A percentile compares a stretch with the other conserved stretches of the same genome.
These are phyloP conservation scores for Aspergillus ibericus DNA, from an alignment of 2,329 filamentous ascomycete genomes.

Conservation along the genomic window DNA sequence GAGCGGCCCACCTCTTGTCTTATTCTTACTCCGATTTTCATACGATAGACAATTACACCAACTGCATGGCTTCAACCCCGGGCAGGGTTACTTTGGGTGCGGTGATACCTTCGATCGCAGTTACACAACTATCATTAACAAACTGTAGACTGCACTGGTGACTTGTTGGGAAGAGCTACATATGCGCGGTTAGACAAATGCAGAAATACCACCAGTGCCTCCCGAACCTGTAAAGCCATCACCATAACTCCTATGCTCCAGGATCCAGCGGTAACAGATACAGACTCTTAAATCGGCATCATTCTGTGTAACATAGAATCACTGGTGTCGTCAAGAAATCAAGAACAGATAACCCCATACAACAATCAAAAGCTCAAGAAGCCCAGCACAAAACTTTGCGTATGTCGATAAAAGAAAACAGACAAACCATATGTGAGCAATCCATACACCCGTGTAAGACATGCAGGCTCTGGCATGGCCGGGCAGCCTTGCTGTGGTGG, in stretches of 20 bases:
- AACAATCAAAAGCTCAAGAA: conserved; percentile 19
- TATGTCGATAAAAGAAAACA: conserved; percentile 8
- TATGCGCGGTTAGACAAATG: conserved; percentile 29
- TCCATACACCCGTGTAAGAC: conserved; percentile 5
- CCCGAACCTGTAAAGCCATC: conserved; percentile 2
- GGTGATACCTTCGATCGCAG: neutral
- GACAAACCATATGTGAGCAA: conserved; percentile 4
- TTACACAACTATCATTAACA: conserved; percentile 9
- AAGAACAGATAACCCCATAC: conserved; percentile 20
- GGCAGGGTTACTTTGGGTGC: neutral
- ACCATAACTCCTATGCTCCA: conserved; percentile 3
- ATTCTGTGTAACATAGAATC: conserved; percentile 15
- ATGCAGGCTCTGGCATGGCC: neutral
- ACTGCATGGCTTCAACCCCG: neutral
- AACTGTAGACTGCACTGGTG: conserved; percentile 11
- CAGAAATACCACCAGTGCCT: conserved; percentile 16
- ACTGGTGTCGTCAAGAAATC: conserved; percentile 20
- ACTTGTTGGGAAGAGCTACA: conserved; percentile 12
- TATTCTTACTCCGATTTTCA: neutral
- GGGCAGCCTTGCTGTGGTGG: neutral
- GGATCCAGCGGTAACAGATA: conserved; percentile 15
- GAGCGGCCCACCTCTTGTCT: neutral
- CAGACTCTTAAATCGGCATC: conserved; percentile 17
- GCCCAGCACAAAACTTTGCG: conserved; percentile 11
- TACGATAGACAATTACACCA: neutral